Base-by-base conservation (phyloP, 768 basidiomycete species). In the Infundibulicybe gibba region DNA sequence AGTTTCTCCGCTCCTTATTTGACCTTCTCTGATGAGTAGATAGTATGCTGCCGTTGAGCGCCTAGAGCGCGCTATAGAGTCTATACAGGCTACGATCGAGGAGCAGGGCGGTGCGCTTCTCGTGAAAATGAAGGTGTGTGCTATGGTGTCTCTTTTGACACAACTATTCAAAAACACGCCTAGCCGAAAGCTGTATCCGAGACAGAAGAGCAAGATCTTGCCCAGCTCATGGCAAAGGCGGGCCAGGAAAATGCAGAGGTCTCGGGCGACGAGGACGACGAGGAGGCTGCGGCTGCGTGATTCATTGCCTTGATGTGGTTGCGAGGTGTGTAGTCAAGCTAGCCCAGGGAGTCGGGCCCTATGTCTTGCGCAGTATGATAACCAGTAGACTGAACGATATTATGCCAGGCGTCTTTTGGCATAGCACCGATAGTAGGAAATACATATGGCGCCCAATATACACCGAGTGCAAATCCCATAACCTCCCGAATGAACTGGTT, bases 131-230 rank as follows among this genome's bases (percentile, higher is more conserved):
- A 94, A 91, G 83, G 94, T 90, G 50, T 39, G 69, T 30, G 39
- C 49, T 32, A 14, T 35, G 19, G n/a, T 9, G 25, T 14, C 20
- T 17, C 51, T 40, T 14, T 35, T 40, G 35, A n/a, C 8, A 14
- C 14, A 10, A 10, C 17, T 13, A 30, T 48, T 10, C 34, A 19
- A 11, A 2, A n/a, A 38, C 19, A 15, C 3, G 2, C 51, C 25
- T 55, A 97, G 93, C 97, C 97, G 50, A 98, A 98, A 76, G 93
- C 95, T 2, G 88, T 99, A 32, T 94, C 91, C 19, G 97, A 97
- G 65, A 90, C 90, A 4, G 97, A 99, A 69, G 97, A 99, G 65
- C 89, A 93, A 54, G 97, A 97, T 63, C 80, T 99, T 52, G 94
- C 93, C 1, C 89, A 93, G 54, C 87, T 97, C 58, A 97, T 99